Percentiles rank a stretch among this genome's conserved stretches.
phyloP scores from a whole-genome alignment of 73 alveolate genomes.

The Effrenium voratum region DNA sequence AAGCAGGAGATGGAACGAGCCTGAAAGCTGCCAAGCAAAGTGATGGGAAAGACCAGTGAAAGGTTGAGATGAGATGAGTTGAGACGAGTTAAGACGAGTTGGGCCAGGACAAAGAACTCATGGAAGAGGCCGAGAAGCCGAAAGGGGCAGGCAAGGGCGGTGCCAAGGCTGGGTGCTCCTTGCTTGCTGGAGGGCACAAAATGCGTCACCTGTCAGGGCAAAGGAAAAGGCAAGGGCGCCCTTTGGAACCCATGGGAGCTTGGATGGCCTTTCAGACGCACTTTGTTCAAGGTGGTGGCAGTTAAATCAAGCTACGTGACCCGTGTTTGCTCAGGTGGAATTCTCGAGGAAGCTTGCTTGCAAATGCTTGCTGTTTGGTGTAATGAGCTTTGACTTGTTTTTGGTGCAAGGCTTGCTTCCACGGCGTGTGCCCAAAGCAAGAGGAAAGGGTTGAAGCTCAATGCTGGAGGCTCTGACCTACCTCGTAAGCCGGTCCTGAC shows the following conservation, averaged over 20 bases:
- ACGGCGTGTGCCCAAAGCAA: too few relatives aligned
- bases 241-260: slow-evolving; percentile 64
- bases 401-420: too few relatives aligned
- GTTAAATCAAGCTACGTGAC: too few relatives aligned
- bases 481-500: slow-evolving; percentile 78
- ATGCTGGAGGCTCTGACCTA: slow-evolving; percentile 50
- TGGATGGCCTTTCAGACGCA: slow-evolving; percentile 64
- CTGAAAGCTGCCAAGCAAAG: too few relatives aligned
- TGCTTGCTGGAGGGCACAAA: background rate
- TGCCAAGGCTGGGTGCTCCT: slow-evolving; percentile 29
- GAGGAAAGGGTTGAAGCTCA: too few relatives aligned
- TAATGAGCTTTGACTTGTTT: too few relatives aligned
- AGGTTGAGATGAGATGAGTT: background rate
- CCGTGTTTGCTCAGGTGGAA: slow-evolving; percentile 69
- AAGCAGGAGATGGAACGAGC: slow-evolving; percentile 66
- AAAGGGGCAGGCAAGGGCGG: slow-evolving; percentile 83
- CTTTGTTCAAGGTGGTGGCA: too few relatives aligned
- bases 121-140: slow-evolving; percentile 86
- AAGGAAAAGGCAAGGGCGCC: slow-evolving; percentile 69
- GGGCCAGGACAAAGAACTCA: slow-evolving; percentile 57
- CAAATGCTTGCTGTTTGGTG: too few relatives aligned
- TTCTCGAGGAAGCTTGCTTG: slow-evolving; percentile 22
- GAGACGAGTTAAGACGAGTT: background rate
- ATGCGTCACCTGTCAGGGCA: slow-evolving; percentile 46
- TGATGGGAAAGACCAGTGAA: too few relatives aligned